A percentile compares a stretch with the other conserved stretches of the same genome.
phyloP scores from a whole-genome alignment of 2,329 filamentous ascomycete species.

The Beauveria scarabaeidicola region DNA sequence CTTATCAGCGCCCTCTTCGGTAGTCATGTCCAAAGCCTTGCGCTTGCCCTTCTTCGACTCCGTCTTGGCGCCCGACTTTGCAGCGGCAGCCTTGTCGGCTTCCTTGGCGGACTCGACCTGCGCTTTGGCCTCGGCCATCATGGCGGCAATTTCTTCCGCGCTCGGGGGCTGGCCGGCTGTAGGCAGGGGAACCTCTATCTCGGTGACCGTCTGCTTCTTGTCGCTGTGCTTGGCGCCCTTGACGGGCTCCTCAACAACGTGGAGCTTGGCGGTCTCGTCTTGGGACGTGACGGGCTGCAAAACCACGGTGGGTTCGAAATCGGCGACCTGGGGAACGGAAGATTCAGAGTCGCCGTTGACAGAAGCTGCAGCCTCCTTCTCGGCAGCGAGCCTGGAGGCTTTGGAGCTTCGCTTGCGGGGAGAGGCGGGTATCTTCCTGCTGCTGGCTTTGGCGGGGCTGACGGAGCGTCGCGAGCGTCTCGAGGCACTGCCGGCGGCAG shows the following conservation, averaged over 20 bases:
- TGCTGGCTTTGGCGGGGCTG: constrained; percentile 43
- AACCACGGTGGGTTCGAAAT: constrained; percentile 40
- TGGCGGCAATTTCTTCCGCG: constrained; percentile 68
- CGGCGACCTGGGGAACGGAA: constrained; percentile 36
- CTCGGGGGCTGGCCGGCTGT: constrained; percentile 57
- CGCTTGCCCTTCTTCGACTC: constrained; percentile 54
- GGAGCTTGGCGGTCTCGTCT: constrained; percentile 56
- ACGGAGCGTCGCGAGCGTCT: constrained; percentile 46
- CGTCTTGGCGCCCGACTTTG: constrained; percentile 33
- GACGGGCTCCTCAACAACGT: constrained; percentile 57
- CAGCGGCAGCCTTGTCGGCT: constrained; percentile 27
- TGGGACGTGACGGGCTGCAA: constrained; percentile 43
- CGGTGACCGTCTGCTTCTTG: constrained; percentile 63
- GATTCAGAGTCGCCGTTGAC: constrained; percentile 29
- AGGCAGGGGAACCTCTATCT: constrained; percentile 61
- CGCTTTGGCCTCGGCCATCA: constrained; percentile 78
- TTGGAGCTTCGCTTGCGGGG: constrained; percentile 46
- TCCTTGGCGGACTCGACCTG: constrained; percentile 69
- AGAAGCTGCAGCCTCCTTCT: constrained; percentile 21
- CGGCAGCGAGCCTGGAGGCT: constrained; percentile 30
- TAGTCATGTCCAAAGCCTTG: constrained; percentile 64
- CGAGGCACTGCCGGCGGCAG: constrained; percentile 31
- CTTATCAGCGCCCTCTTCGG: constrained; percentile 40
- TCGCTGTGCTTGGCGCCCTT: constrained; percentile 49
- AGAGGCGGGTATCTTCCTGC: constrained; percentile 39